Evolutionary conservation across 192 early-diverging fungal genomes (phyloP).

Genomic region (Coemansia sp.): DNA sequence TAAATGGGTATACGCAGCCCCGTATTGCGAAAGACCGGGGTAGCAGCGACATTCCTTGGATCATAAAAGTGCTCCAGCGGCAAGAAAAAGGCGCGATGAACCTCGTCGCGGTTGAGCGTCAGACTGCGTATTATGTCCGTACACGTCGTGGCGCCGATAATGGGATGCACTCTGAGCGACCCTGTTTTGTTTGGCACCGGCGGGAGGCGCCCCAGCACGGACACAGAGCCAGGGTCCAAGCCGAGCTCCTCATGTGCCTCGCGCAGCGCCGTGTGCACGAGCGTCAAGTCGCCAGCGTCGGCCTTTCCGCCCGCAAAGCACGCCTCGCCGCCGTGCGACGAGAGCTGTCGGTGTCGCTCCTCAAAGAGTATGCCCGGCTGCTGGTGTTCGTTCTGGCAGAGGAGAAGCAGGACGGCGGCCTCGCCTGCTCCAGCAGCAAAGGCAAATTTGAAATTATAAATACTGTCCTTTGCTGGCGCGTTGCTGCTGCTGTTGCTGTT

Average conservation of each 20-base stretch:
- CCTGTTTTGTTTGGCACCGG: conserved; percentile 64
- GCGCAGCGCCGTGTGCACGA: conserved; percentile 71
- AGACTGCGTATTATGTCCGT: conserved; percentile 51
- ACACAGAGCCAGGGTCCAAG: conserved; percentile 47
- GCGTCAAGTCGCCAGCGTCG: conserved; percentile 61
- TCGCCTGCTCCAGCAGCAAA: neutral
- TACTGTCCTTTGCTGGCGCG: no score
- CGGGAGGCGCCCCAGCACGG: conserved; percentile 65
- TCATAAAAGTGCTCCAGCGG: conserved; percentile 67
- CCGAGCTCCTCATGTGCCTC: conserved; percentile 84
- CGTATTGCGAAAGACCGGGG: conserved; percentile 58
- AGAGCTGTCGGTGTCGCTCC: conserved; percentile 65
- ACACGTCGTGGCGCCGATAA: conserved; percentile 60
- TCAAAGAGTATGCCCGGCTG: conserved; percentile 78
- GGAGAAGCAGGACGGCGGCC: conserved; percentile 57
- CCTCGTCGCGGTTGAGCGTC: conserved; percentile 67
- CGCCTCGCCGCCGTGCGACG: conserved; percentile 78
- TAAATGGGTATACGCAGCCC: conserved; percentile 64
- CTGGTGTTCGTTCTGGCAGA: conserved; percentile 66
- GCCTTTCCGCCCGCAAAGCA: conserved; percentile 81
- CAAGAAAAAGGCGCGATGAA: conserved; percentile 68
- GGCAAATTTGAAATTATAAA: no score
- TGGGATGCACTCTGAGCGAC: conserved; percentile 63
- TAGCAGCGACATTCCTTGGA: conserved; percentile 35
- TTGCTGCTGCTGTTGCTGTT: no score